Base-by-base conservation (phyloP, 1,284 basidiomycete genomes). In the Leccinum variabile region DNA sequence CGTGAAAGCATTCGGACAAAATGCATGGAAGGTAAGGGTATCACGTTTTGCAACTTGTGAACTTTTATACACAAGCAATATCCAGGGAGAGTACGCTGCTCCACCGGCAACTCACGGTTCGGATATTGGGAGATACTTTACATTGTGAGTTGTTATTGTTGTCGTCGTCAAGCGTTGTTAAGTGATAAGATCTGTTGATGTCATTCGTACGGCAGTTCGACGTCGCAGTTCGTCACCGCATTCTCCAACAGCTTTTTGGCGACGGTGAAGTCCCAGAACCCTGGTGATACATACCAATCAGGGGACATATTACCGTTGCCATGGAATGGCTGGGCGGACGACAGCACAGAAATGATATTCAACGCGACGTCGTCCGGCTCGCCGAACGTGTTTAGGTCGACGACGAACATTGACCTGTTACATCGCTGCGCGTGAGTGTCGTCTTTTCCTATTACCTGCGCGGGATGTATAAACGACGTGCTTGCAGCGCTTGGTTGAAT, bases 181-280 rank as follows among this genome's bases (percentile, higher is more conserved):
- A 46, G 46, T 1, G 25, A 50, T 16, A 50, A 28, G 16, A 50
- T 50, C 7, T 16, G 49, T 28, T 50, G 22, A 50, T 32, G 14
- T 0, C 35, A 39, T 25, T n/a, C 35, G 13, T 22, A 59, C 54
- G 7, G 62, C 14, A 75, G 71, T 8, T 54, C 65, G 7, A 64
- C 61, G 14, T 39, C 69, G 5, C n/a, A 46, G 35, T 63, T 74
- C 58, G 58, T 62, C 5, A 67, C 61, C 33, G 62, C 72, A 3
- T 75, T 74, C 50, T 66, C 69, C 7, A 63, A 66, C 32, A 59
- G 59, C 8, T 75, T 75, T 44, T 18, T 74, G 55, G 63, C 68
- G 18, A 56, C 71, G 54, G 67, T 60, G 10, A 68, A 54, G 25
- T 71, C 59, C 1, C 30, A 57, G 33, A 59, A 67, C 39, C 67